Percentiles rank a stretch among this genome's conserved stretches.
phyloP scores from a whole-genome alignment of 2,329 filamentous ascomycete species.

The Fusarium kyushuense region DNA sequence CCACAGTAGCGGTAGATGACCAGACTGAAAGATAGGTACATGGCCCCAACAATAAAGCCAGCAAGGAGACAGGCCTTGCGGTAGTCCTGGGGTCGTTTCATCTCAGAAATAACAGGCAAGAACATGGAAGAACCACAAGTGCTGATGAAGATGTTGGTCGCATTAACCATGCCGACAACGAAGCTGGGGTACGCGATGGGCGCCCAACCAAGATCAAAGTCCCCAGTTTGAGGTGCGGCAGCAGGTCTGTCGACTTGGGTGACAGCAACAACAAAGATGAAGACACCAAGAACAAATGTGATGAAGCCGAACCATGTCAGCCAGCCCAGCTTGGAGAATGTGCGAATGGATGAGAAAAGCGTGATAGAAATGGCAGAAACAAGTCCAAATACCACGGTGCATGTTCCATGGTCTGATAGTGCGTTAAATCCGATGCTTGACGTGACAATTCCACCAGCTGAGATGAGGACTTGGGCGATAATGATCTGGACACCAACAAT shows the following conservation, averaged over 20 bases:
- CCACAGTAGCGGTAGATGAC: not conserved
- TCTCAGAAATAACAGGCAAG: not conserved
- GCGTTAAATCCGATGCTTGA: not conserved
- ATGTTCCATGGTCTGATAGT: not conserved
- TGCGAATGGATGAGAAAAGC: not conserved
- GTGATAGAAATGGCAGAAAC: not conserved
- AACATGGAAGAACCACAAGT: not conserved
- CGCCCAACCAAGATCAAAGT: not conserved
- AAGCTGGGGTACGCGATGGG: not conserved
- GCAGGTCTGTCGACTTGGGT: not conserved
- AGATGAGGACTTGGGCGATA: not conserved
- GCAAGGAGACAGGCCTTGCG: not conserved
- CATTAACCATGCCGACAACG: not conserved
- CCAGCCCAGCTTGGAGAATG: not conserved
- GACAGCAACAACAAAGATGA: not conserved
- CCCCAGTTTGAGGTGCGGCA: not conserved
- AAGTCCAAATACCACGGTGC: not conserved
- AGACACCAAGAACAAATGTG: accelerated
- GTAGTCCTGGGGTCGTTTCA: not conserved
- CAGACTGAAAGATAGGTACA: not conserved
- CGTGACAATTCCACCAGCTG: not conserved
- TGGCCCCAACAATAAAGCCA: not conserved
- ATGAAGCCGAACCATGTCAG: not conserved
- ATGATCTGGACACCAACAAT: not conserved
- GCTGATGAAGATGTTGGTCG: not conserved